phyloP scores from a whole-genome alignment of 768 basidiomycete species.

The Suillus hirtellus region DNA sequence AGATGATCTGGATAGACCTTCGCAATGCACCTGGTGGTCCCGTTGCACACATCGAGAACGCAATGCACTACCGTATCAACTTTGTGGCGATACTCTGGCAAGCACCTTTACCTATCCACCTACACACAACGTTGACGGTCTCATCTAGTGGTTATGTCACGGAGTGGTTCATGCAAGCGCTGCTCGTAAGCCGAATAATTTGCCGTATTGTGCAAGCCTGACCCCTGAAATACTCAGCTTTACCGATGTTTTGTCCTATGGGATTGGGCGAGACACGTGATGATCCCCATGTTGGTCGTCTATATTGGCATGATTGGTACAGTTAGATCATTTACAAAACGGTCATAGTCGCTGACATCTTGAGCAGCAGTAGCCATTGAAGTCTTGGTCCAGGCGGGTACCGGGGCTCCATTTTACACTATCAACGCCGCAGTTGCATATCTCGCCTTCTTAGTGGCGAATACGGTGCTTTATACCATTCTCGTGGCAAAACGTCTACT shows the following conservation, averaged over 20 bases:
- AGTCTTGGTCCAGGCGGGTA: not conserved
- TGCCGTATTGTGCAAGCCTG: not conserved
- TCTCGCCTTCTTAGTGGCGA: not conserved
- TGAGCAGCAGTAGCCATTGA: not conserved
- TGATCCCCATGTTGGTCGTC: not conserved
- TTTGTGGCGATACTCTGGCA: not conserved
- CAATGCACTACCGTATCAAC: not conserved
- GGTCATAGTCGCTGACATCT: not conserved
- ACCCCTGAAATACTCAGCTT: not conserved
- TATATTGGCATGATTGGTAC: constrained; percentile 1
- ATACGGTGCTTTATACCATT: not conserved
- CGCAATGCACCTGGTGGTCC: not conserved
- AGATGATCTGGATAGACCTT: constrained; percentile 4
- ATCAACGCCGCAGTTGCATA: not conserved
- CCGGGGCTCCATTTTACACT: not conserved
- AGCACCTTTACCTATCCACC: not conserved
- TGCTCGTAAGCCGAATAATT: not conserved
- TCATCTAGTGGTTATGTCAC: not conserved
- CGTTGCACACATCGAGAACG: not conserved
- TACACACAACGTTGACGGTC: not conserved
- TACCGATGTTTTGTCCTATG: not conserved
- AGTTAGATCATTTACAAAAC: not conserved
- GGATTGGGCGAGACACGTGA: not conserved
- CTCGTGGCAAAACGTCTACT: not conserved
- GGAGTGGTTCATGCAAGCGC: not conserved